Conservation (phyloP, 1,284 basidiomycete species). For the Ustilago esculenta region DNA sequence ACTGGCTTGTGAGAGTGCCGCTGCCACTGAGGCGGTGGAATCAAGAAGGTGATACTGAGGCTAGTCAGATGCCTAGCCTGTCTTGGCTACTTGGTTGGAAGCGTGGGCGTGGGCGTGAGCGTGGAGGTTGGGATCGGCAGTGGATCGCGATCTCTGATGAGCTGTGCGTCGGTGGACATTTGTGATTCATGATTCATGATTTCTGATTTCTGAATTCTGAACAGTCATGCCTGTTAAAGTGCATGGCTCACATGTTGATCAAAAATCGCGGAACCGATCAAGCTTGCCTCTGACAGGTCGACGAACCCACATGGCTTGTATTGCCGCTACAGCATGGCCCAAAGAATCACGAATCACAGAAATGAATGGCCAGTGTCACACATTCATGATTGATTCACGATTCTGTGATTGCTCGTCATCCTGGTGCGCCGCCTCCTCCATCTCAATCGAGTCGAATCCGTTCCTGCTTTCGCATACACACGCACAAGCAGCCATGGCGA, state of each 20-base stretch:
- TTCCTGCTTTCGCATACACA: too few relatives aligned
- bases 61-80: not conserved
- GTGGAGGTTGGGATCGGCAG: slow-evolving; percentile 16
- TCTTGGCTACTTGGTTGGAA: slow-evolving; percentile 8
- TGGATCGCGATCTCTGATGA: not conserved
- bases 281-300: not conserved
- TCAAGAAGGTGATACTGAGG: not conserved
- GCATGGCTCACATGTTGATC: too few relatives aligned
- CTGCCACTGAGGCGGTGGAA: too few relatives aligned
- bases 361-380: too few relatives aligned
- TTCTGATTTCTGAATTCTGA: too few relatives aligned
- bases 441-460: too few relatives aligned
- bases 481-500: not conserved
- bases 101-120: not conserved
- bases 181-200: too few relatives aligned
- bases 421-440: too few relatives aligned
- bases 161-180: not conserved
- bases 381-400: too few relatives aligned
- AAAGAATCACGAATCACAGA: too few relatives aligned
- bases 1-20: too few relatives aligned
- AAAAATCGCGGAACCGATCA: slow-evolving; percentile 17
- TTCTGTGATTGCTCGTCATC: not conserved
- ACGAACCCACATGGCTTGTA: slow-evolving; percentile 13
- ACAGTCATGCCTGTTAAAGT: too few relatives aligned
- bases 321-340: slow-evolving; percentile 14